Percentiles rank a stretch among this genome's conserved stretches.
These are phyloP conservation scores for Sphagnurus paluster DNA, from an alignment of 1,284 basidiomycete species.

Conservation along the genomic window DNA sequence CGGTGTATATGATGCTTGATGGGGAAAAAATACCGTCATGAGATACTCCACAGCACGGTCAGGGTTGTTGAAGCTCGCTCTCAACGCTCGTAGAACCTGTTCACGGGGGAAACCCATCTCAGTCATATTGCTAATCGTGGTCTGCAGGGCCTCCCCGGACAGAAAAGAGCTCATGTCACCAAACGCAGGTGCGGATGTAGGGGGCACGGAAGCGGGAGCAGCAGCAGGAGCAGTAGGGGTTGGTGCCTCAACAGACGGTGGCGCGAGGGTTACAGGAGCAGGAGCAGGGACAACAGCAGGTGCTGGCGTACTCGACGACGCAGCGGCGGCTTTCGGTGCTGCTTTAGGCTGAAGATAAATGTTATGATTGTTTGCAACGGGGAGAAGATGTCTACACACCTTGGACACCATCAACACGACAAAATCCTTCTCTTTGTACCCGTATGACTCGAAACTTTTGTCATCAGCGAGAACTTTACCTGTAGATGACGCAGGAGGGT, in stretches of 20 bases:
- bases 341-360: conserved; percentile 54
- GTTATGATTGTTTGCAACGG: conserved; percentile 3
- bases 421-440: conserved; percentile 99
- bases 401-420: conserved; percentile 98
- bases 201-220: conserved; percentile 32
- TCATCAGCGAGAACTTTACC: conserved; percentile 93
- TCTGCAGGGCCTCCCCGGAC: conserved; percentile 74
- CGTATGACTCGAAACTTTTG: conserved; percentile 85
- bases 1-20: conserved; percentile 1
- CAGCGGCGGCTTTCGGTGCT: conserved; percentile 34
- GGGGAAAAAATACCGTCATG: conserved; percentile 71
- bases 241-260: conserved; percentile 29
- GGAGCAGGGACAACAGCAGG: conserved; percentile 29
- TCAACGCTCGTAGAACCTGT: conserved; percentile 83
- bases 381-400: conserved; percentile 45
- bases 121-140: conserved; percentile 79
- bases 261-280: conserved; percentile 28
- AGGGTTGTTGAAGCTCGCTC: conserved; percentile 97
- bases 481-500: conserved; percentile 29
- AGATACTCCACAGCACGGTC: conserved; percentile 98
- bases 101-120: conserved; percentile 96
- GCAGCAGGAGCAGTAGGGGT: conserved; percentile 28
- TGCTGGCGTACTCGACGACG: conserved; percentile 22
- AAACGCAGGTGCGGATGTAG: conserved; percentile 41
- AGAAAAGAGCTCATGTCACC: conserved; percentile 62